A percentile compares a stretch with the other conserved stretches of the same genome.
Conservation (phyloP, 2,329 filamentous ascomycete species). For the Claviceps sp. region DNA sequence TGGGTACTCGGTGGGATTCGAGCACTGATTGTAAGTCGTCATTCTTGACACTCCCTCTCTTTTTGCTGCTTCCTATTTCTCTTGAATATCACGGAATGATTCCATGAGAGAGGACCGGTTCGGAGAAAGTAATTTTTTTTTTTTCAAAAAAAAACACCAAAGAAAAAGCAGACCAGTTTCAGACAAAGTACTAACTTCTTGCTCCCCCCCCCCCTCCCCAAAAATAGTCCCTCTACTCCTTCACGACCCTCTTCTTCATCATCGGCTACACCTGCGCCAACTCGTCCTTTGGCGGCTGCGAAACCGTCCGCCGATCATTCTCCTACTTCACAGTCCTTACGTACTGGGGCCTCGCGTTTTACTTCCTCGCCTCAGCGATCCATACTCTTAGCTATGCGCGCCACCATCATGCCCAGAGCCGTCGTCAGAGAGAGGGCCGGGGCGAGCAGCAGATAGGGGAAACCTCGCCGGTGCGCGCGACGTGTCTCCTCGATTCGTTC, state of each 20-base stretch:
- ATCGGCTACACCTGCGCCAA: constrained; percentile 53
- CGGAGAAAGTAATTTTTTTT: neutral
- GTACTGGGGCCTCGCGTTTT: constrained; percentile 74
- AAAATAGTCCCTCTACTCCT: constrained; percentile 48
- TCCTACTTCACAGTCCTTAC: constrained; percentile 74
- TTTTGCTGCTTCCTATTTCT: neutral
- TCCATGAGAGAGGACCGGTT: neutral
- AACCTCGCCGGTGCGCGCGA: constrained; percentile 12
- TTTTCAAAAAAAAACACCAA: neutral
- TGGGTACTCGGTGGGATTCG: constrained; percentile 45
- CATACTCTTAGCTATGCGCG: constrained; percentile 41
- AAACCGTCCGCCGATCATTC: constrained; percentile 43
- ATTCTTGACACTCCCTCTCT: neutral
- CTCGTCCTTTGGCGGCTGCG: constrained; percentile 27
- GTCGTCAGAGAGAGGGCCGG: too few relatives aligned
- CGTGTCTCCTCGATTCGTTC: constrained; percentile 44
- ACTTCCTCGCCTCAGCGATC: constrained; percentile 52
- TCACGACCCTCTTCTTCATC: constrained; percentile 54
- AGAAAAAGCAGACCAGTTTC: neutral
- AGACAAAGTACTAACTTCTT: neutral
- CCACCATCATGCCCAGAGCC: too few relatives aligned
- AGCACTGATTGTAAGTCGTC: constrained; percentile 35
- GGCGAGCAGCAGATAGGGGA: constrained; percentile 14
- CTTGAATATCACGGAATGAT: neutral
- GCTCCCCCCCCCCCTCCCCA: neutral